A percentile compares a stretch with the other conserved stretches of the same genome.
These are phyloP conservation scores for Mycena maculata DNA, from an alignment of 768 basidiomycete genomes.

Conservation along the genomic window DNA sequence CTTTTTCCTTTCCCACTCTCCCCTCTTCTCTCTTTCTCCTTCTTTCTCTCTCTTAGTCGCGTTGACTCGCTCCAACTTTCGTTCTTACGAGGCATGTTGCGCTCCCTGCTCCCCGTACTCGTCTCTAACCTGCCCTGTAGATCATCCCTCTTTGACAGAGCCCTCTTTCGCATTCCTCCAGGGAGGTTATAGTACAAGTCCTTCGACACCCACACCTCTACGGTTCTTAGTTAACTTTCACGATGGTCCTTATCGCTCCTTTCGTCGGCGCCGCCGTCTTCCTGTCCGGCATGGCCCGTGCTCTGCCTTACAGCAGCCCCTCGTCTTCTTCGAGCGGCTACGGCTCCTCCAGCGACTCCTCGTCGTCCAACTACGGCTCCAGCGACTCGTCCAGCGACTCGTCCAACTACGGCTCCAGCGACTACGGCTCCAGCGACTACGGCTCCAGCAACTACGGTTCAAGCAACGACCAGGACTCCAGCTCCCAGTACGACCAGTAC, in stretches of 20 bases:
- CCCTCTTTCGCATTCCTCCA: constrained; percentile 62
- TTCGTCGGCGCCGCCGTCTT: constrained; percentile 66
- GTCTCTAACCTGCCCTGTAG: constrained; percentile 44
- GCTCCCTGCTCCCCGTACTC: not conserved
- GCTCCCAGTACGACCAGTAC: not conserved
- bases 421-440: constrained; percentile 38
- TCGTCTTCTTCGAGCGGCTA: no score
- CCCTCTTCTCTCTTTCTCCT: constrained; percentile 42
- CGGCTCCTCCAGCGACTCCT: constrained; percentile 30
- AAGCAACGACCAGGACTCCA: constrained; percentile 31
- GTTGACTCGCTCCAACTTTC: constrained; percentile 69
- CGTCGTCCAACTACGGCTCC: constrained; percentile 32
- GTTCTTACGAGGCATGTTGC: constrained; percentile 62
- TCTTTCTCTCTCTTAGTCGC: constrained; percentile 62
- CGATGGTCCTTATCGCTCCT: constrained; percentile 72
- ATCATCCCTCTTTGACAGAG: constrained; percentile 82
- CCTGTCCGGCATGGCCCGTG: constrained; percentile 63
- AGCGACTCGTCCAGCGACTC: constrained; percentile 27
- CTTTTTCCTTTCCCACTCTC: constrained; percentile 33
- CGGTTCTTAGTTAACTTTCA: constrained; percentile 57
- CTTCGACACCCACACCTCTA: constrained; percentile 58
- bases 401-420: constrained; percentile 21
- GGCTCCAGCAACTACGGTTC: constrained; percentile 35
- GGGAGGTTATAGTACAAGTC: constrained; percentile 67
- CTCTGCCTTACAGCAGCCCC: constrained; percentile 46